Evolutionary conservation across 192 early-diverging fungal species (phyloP).

Genomic region (Chytriomyces sp.): DNA sequence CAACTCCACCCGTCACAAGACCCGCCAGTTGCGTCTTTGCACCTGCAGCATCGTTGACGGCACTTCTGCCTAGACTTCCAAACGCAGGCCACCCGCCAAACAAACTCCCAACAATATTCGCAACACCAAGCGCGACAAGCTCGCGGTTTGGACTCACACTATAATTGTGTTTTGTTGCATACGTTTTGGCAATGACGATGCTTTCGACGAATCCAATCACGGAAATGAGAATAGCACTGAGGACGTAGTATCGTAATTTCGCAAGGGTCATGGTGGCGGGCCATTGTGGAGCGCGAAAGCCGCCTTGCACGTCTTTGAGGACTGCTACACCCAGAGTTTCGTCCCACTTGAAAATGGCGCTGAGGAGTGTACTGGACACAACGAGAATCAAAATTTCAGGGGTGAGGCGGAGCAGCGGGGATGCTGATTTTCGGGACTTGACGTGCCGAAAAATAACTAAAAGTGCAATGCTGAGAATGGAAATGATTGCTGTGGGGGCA

Average conservation of each 20-base stretch:
- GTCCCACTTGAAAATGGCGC: slow-evolving; percentile 71
- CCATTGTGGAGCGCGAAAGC: slow-evolving; percentile 65
- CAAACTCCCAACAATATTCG: slow-evolving; percentile 81
- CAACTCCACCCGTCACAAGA: slow-evolving; percentile 76
- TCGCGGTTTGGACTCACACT: slow-evolving; percentile 93
- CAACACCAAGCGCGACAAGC: slow-evolving; percentile 91
- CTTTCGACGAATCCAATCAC: slow-evolving; percentile 98
- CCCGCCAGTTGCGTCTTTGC: slow-evolving; percentile 89
- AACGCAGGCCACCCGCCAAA: slow-evolving; percentile 83
- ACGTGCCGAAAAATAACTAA: slow-evolving; percentile 61
- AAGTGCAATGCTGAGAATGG: slow-evolving; percentile 72
- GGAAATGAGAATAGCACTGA: slow-evolving; percentile 87
- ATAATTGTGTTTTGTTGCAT: slow-evolving; percentile 90
- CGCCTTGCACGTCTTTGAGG: slow-evolving; percentile 74
- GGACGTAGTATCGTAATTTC: slow-evolving; percentile 71
- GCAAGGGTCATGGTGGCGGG: slow-evolving; percentile 57
- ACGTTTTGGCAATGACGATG: slow-evolving; percentile 92
- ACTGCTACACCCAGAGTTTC: slow-evolving; percentile 69
- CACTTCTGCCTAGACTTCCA: slow-evolving; percentile 89
- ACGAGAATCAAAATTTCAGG: slow-evolving; percentile 94
- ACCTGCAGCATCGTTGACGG: slow-evolving; percentile 92
- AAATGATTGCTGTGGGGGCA: slow-evolving; percentile 70
- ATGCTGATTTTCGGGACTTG: slow-evolving; percentile 47
- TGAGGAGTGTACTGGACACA: slow-evolving; percentile 72
- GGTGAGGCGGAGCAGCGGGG: slow-evolving; percentile 69